Conservation (phyloP, 176 grass and related monocot genomes). For the Urochloa ruziziensis region DNA sequence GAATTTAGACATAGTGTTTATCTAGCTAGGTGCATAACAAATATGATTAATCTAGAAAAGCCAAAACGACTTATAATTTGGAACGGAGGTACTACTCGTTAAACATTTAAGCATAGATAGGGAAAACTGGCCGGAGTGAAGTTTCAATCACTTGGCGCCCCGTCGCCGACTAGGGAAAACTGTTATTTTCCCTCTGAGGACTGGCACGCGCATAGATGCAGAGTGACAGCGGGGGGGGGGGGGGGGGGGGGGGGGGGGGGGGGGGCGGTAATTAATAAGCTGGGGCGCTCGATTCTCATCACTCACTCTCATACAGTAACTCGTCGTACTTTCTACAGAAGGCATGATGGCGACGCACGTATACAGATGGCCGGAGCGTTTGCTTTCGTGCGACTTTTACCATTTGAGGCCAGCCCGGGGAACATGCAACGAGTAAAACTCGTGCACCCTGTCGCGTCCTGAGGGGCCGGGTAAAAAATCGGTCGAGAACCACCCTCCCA, state of each 20-base stretch:
- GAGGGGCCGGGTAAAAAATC: neutral
- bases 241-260: no score
- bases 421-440: neutral
- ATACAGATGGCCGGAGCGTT: neutral
- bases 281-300: neutral
- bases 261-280: neutral
- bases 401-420: slow-evolving; percentile 15
- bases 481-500: neutral
- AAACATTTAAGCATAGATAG: no score
- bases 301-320: neutral
- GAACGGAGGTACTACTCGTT: no score
- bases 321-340: slow-evolving; percentile 18
- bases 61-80: no score
- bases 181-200: neutral
- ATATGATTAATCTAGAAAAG: no score
- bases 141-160: neutral
- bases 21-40: no score
- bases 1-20: no score
- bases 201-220: neutral
- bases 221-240: neutral
- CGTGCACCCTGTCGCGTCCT: neutral
- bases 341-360: neutral
- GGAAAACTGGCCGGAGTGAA: no score
- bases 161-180: neutral
- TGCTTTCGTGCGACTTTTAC: slow-evolving; percentile 32